Evolutionary conservation across 768 basidiomycete species (phyloP), one percentile per base, ranked within the genome.

Genomic region (Lentinula aciculospora): DNA sequence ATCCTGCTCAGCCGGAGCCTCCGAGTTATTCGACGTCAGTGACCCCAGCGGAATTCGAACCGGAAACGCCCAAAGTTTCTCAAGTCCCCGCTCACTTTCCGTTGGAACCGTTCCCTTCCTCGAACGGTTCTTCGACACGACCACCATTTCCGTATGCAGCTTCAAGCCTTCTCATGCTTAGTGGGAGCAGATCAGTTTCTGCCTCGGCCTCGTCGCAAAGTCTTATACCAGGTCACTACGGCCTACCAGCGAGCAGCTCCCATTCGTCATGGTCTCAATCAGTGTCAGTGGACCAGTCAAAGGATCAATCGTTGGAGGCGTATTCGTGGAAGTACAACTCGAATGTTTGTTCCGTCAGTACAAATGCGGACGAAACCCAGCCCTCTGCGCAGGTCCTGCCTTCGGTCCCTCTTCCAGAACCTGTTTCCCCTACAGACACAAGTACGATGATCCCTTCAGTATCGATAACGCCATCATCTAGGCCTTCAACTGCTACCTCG

Each of bases 381-480:
- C 21, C 42, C 21, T 44, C 42, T 44, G 19, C 17, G 3, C 21
- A 44, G 21, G 21, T 44, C 21, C 42, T 4, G n/a, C 21, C 19
- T 12, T 39, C n/a, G 32, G 13, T n/a, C 13, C n/a, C 37, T 39
- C 37, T 13, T 9, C 9, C 13, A 13, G 37, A 23, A 19, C n/a
- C n/a, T 44, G 42, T 44, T 44, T 44, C 21, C 23, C 42, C 42
- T 3, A 44, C 8, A 23, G 42, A 44, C 23, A 10, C 13, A 2
- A 10, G 15, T 4, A 21, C 49, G 4, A 34, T 37, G 17, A 34
- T 53, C 9, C 51, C 51, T 21, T 36, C 51, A 21, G 23, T 53
- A 23, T 53, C 51, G 2, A 34, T 53, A 9, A 53, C 51, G 51
- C 51, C 51, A 23, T 60, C 64, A 7, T 58, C 61, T n/a, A 58